Evolutionary conservation across 2,329 filamentous ascomycete genomes (phyloP).

Genomic region (Albifimbria verrucaria): DNA sequence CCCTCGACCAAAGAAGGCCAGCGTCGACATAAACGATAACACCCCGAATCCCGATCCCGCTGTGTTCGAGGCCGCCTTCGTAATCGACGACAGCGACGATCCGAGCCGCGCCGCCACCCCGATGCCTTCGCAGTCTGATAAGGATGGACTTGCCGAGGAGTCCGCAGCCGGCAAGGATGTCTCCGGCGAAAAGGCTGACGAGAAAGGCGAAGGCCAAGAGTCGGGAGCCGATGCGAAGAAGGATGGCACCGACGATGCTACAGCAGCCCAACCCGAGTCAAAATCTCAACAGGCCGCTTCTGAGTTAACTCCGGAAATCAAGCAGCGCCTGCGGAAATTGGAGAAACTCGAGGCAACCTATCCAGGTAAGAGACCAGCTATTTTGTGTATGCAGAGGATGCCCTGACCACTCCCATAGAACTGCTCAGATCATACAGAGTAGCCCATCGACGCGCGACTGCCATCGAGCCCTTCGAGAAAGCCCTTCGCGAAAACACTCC

Average conservation of each 20-base stretch:
- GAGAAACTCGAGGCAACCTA: constrained; percentile 88
- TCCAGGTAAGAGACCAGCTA: constrained; percentile 54
- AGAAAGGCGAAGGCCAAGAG: constrained; percentile 1
- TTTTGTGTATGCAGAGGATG: neutral
- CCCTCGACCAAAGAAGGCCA: constrained; percentile 37
- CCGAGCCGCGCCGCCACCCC: constrained; percentile 61
- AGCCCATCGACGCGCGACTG: constrained; percentile 80
- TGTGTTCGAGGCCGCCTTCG: constrained; percentile 83
- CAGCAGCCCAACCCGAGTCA: neutral
- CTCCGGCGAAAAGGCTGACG: constrained; percentile 8
- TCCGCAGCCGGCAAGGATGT: constrained; percentile 10
- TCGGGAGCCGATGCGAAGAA: constrained; percentile 10
- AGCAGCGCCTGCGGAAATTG: constrained; percentile 74
- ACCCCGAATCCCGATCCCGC: constrained; percentile 70
- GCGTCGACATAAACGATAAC: constrained; percentile 34
- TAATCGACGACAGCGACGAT: constrained; percentile 78
- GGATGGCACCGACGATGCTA: constrained; percentile 7
- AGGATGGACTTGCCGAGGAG: constrained; percentile 22
- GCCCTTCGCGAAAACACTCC: constrained; percentile 90
- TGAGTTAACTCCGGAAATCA: constrained; percentile 72
- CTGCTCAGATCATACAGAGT: constrained; percentile 87
- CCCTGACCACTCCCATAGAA: constrained; percentile 41
- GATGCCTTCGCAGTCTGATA: constrained; percentile 35
- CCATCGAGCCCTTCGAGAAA: constrained; percentile 91
- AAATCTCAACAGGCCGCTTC: constrained; percentile 15